Percentiles rank a stretch among this genome's conserved stretches.
Evolutionary conservation across 1,139 yeast genomes (phyloP).

Genomic region (Suhomyces wounanorum): DNA sequence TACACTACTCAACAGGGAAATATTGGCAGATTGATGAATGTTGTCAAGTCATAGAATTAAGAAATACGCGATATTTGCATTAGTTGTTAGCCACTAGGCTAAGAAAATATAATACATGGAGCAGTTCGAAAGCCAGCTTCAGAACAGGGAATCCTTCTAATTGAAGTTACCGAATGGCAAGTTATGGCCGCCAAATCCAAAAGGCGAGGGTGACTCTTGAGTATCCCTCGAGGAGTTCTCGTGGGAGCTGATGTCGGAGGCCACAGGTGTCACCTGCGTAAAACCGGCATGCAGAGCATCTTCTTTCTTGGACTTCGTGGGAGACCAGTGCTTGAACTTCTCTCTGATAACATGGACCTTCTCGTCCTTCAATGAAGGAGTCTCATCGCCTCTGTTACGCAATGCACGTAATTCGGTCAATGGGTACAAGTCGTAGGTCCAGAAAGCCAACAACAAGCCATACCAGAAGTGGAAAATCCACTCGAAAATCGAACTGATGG

Average conservation of each 20-base stretch:
- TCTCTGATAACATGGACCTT: conserved; percentile 9
- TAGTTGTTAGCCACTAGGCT: background rate
- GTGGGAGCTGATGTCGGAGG: conserved; percentile 10
- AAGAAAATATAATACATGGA: background rate
- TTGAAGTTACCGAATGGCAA: conserved; percentile 9
- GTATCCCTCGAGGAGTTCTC: conserved; percentile 3
- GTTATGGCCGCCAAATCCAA: conserved; percentile 10
- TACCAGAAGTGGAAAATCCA: conserved; percentile 43
- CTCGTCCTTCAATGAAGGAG: conserved; percentile 15
- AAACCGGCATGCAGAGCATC: conserved; percentile 5
- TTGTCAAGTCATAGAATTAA: background rate
- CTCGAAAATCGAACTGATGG: conserved; percentile 32
- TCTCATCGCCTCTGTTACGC: conserved; percentile 14
- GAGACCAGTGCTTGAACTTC: conserved; percentile 11
- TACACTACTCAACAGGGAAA: too few relatives aligned
- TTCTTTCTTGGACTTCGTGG: conserved; percentile 7
- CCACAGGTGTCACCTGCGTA: conserved; percentile 6
- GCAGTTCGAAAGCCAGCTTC: conserved; percentile 3
- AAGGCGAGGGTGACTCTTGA: conserved; percentile 10
- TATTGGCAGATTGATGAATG: background rate
- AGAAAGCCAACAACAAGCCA: conserved; percentile 36
- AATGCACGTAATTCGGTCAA: conserved; percentile 28
- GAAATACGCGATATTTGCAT: background rate
- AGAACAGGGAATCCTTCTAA: background rate
- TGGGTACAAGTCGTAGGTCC: conserved; percentile 42